Conservation (phyloP, 768 basidiomycete genomes). For the Solioccasus polychromus region DNA sequence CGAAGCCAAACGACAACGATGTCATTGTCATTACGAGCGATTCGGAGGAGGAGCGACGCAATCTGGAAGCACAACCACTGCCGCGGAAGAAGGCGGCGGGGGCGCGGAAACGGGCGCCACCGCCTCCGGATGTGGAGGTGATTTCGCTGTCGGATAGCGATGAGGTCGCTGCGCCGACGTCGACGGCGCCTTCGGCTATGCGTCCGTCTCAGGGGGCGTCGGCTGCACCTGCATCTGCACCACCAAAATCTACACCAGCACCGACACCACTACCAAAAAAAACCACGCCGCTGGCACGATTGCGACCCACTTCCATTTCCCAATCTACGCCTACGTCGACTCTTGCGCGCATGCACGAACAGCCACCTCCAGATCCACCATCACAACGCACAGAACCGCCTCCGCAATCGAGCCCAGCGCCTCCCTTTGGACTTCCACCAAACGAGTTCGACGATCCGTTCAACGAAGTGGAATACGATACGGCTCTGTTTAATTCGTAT, state of each 20-base stretch:
- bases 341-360: background rate
- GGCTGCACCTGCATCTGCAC: background rate
- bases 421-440: slow-evolving; percentile 4
- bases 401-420: background rate
- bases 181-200: background rate
- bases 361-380: background rate
- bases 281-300: background rate
- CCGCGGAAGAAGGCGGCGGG: background rate
- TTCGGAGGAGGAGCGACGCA: slow-evolving; percentile 18
- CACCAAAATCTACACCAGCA: background rate
- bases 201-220: background rate
- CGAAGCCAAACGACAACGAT: slow-evolving; percentile 1
- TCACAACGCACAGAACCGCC: background rate
- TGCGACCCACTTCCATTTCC: background rate
- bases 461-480: slow-evolving; percentile 10
- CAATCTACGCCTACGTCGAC: background rate
- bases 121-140: slow-evolving; percentile 19
- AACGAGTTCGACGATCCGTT: slow-evolving; percentile 17
- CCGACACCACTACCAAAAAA: background rate
- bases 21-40: slow-evolving; percentile 25
- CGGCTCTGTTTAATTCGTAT: slow-evolving; percentile 20
- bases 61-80: too few species aligned
- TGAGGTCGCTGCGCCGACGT: background rate
- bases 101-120: slow-evolving; percentile 1
- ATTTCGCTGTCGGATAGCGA: slow-evolving; percentile 32